Evolutionary conservation across 2,329 filamentous ascomycete genomes (phyloP), one percentile per base, ranked within the genome.

Genomic region (Pyrenochaeta sp.): DNA sequence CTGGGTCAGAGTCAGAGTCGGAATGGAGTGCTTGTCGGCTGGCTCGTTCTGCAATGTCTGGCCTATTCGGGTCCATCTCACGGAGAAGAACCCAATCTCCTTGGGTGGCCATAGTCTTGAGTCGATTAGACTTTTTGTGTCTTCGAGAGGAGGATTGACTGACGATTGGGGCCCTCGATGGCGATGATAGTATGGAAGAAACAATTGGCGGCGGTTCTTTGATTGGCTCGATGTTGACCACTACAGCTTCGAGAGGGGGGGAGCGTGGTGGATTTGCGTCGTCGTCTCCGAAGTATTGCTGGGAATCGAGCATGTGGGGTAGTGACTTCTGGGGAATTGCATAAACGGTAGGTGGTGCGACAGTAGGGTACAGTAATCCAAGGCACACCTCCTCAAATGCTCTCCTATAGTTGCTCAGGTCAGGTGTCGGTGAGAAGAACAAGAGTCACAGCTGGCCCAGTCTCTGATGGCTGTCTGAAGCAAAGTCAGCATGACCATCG

Each of bases 41-140:
- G 44, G 83, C 86, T 61, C 73, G 65, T 53, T 72, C 73, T 44
- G 85, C 85, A 61, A 90, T 81, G 36, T 90, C 85, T 36, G 81
- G 84, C 55, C 77, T 77, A 62, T 84, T 83, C 61, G 84, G 83
- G 58, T 76, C 82, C 74, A 92, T 79, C 67, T 79, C 77, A 44
- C 75, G 72, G 51, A 93, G 79, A 68, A 93, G 77, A 53, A 89
- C 84, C 57, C 78, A 82, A 79, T 88, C 84, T 58, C 81, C 83
- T 64, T 81, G 81, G 59, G 74, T 82, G 28, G 81, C 75, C 54
- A 71, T 76, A 50, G 78, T 72, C 80, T 82, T 83, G 60, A 66
- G 74, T 53, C 54, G 57, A 76, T 79, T 79, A 77, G 76, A 72
- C 46, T 53, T 60, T 44, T 67, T 67, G 63, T 76, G 77, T 65